These are phyloP conservation scores for Halenospora varia DNA, from an alignment of 495 filamentous ascomycete species.

Conservation along the genomic window DNA sequence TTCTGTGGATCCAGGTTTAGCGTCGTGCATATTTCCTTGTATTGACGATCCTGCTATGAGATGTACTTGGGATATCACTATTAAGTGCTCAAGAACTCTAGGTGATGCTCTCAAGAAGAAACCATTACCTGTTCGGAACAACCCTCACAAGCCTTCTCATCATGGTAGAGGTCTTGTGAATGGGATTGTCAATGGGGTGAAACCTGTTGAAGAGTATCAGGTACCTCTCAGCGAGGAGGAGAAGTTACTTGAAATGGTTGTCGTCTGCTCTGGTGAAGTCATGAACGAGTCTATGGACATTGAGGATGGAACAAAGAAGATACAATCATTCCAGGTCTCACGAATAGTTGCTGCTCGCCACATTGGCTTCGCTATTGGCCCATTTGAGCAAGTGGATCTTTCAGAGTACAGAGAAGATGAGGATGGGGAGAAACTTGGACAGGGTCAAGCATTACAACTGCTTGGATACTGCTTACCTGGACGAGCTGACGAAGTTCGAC, in stretches of 20 bases:
- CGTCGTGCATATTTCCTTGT: conserved; percentile 86
- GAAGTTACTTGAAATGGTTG: conserved; percentile 77
- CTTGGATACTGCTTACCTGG: conserved; percentile 89
- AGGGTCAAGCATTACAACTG: conserved; percentile 69
- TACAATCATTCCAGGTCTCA: conserved; percentile 70
- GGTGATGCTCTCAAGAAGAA: conserved; percentile 66
- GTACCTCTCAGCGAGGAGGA: conserved; percentile 65
- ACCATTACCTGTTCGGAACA: not conserved
- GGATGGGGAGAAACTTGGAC: conserved; percentile 83
- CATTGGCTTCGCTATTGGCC: conserved; percentile 87
- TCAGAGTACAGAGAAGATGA: conserved; percentile 84
- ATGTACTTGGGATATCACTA: conserved; percentile 81
- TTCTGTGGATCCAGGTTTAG: conserved; percentile 67
- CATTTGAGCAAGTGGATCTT: conserved; percentile 90
- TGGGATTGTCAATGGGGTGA: conserved; percentile 26
- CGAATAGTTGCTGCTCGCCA: conserved; percentile 76
- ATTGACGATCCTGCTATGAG: conserved; percentile 76
- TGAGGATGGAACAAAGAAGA: conserved; percentile 72
- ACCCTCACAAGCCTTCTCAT: conserved; percentile 7
- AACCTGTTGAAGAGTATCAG: conserved; percentile 27
- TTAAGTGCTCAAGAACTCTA: conserved; percentile 79
- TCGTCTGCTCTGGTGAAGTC: conserved; percentile 85
- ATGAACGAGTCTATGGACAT: conserved; percentile 75
- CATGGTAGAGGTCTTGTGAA: conserved; percentile 16
- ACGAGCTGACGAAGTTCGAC: conserved; percentile 69